phyloP scores from a whole-genome alignment of 306 rosid genomes.

The Prunus campanulata region DNA sequence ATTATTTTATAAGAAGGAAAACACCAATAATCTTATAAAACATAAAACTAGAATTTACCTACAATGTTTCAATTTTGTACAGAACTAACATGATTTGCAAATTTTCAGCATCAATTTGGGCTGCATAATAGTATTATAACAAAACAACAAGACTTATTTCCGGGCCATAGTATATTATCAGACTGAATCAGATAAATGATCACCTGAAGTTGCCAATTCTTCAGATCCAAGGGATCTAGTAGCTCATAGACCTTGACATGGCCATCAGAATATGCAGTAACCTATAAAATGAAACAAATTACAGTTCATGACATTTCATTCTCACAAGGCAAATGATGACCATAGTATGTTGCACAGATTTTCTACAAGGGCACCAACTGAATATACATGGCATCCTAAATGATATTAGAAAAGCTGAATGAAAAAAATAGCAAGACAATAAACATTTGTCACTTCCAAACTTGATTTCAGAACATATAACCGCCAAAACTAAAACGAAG shows the following conservation, averaged over 20 bases:
- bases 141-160: not conserved
- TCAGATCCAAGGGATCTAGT: conserved; percentile 64
- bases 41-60: not conserved
- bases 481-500: conserved; percentile 8
- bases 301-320: not conserved
- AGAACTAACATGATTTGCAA: not conserved
- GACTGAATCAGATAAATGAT: too few relatives aligned
- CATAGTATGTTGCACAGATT: not conserved
- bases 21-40: not conserved
- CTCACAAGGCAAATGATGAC: not conserved
- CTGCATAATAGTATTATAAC: not conserved
- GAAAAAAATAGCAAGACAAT: not conserved
- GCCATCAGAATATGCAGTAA: conserved; percentile 2
- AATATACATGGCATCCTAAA: not conserved
- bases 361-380: not conserved
- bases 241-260: conserved; percentile 38
- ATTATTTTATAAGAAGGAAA: not conserved
- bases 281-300: not conserved
- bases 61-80: not conserved
- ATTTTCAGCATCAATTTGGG: too few relatives aligned
- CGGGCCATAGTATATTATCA: too few relatives aligned
- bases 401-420: conserved; percentile 26
- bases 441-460: too few relatives aligned
- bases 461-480: not conserved
- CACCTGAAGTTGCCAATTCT: too few relatives aligned